Evolutionary conservation across 495 filamentous ascomycete genomes (phyloP).

Genomic region (Annulohypoxylon stygium): DNA sequence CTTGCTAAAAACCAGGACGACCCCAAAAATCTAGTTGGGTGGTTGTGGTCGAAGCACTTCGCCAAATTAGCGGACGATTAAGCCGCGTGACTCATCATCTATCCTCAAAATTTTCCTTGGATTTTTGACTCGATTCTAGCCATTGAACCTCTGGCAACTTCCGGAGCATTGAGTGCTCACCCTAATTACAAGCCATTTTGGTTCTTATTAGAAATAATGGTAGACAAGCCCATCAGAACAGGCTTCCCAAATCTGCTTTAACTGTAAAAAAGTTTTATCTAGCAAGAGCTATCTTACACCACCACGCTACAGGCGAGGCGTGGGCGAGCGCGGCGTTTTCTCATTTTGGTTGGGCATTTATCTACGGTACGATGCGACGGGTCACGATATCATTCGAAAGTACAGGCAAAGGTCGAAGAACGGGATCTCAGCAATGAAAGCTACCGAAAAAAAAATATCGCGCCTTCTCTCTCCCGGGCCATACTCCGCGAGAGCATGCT

Average conservation of each 20-base stretch:
- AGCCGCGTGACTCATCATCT: slow-evolving; percentile 13
- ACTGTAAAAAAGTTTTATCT: slow-evolving; percentile 36
- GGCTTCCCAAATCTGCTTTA: slow-evolving; percentile 33
- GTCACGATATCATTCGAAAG: slow-evolving; percentile 45
- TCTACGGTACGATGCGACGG: slow-evolving; percentile 47
- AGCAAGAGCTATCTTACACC: slow-evolving; percentile 30
- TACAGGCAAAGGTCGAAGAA: slow-evolving; percentile 41
- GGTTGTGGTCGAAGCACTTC: slow-evolving; percentile 99
- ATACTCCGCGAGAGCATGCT: slow-evolving; percentile 8
- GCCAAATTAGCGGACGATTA: slow-evolving; percentile 75
- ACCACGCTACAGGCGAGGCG: slow-evolving; percentile 38
- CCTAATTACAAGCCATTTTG: slow-evolving; percentile 7
- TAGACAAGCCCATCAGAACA: slow-evolving; percentile 14
- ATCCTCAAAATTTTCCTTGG: slow-evolving; percentile 11
- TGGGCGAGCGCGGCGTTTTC: slow-evolving; percentile 44
- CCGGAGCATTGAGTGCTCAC: slow-evolving; percentile 15
- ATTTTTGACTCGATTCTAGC: slow-evolving; percentile 1
- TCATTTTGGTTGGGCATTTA: slow-evolving; percentile 47
- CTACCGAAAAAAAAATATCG: slow-evolving; percentile 28
- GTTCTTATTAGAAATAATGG: slow-evolving; percentile 19
- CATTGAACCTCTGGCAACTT: slow-evolving; percentile 1
- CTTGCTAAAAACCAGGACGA: slow-evolving; percentile 98
- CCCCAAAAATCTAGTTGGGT: slow-evolving; percentile 79
- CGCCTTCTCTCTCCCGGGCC: slow-evolving; percentile 22
- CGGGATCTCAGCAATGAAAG: slow-evolving; percentile 46